Conservation (phyloP, 1,284 basidiomycete species). For the Waitea zeae region DNA sequence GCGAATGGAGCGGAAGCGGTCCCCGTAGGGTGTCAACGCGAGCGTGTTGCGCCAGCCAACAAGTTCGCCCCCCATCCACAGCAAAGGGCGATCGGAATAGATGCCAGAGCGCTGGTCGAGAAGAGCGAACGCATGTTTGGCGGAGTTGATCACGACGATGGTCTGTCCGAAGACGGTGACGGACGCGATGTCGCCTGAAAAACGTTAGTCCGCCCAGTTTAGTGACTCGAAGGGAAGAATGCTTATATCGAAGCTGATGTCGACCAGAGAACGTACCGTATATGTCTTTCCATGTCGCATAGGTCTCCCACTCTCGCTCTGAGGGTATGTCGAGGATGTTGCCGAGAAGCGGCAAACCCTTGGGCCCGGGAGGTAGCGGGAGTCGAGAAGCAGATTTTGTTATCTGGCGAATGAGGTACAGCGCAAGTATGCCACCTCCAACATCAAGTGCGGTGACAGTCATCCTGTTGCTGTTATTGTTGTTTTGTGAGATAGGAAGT, state of each 20-base stretch:
- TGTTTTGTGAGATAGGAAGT: too few relatives aligned
- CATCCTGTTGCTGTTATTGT: too few relatives aligned
- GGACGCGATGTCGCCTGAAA: slow-evolving; percentile 44
- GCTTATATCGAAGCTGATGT: too few relatives aligned
- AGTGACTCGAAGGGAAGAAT: too few relatives aligned
- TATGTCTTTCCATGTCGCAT: neutral
- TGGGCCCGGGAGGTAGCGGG: slow-evolving; percentile 4
- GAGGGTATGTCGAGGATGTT: slow-evolving; percentile 4
- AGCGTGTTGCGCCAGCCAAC: neutral
- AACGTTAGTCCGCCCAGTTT: too few relatives aligned
- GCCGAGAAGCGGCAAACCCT: slow-evolving; percentile 1
- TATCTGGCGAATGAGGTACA: too few relatives aligned
- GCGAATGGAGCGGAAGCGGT: slow-evolving; percentile 43
- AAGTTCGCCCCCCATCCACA: slow-evolving; percentile 12
- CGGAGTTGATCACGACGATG: slow-evolving; percentile 40
- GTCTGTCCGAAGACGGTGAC: slow-evolving; percentile 41
- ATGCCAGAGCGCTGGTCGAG: slow-evolving; percentile 11
- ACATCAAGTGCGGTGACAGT: too few relatives aligned
- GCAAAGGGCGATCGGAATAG: slow-evolving; percentile 49
- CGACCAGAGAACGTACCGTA: too few relatives aligned
- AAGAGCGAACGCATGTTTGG: slow-evolving; percentile 22
- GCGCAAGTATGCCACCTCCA: too few relatives aligned
- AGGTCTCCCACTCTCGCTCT: slow-evolving; percentile 3
- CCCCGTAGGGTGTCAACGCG: slow-evolving; percentile 41
- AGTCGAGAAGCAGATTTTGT: too few relatives aligned